Percentiles rank a stretch among this genome's conserved stretches.
Evolutionary conservation across 805 yeast genomes (phyloP).

Genomic region (Schwanniomyces polymorphus): DNA sequence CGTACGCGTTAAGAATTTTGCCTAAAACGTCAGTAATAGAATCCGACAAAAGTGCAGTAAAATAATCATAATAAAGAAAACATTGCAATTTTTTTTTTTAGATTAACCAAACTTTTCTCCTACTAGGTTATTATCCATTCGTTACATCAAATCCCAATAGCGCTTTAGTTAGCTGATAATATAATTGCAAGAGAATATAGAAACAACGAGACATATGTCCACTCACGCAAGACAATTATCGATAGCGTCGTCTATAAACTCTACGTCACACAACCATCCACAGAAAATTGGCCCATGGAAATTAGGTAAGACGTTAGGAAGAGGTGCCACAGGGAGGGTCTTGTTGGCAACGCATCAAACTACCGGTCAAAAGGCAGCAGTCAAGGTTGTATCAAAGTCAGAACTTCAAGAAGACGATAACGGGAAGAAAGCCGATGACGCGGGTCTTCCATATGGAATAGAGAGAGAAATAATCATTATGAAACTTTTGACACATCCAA

Average conservation of each 20-base stretch:
- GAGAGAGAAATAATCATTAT: conserved; percentile 96
- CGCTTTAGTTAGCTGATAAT: not conserved
- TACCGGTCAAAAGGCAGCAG: conserved; percentile 79
- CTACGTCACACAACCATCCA: conserved; percentile 47
- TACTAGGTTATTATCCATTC: not conserved
- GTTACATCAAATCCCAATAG: not conserved
- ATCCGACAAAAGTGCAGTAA: not conserved
- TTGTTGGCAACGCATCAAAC: conserved; percentile 66
- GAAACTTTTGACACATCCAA: conserved; percentile 93
- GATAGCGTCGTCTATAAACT: conserved; percentile 54
- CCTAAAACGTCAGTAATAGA: conserved; percentile 1
- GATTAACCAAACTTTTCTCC: not conserved
- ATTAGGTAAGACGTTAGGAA: conserved; percentile 74
- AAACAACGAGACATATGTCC: conserved; percentile 16
- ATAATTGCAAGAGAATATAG: not conserved
- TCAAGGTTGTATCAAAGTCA: conserved; percentile 75
- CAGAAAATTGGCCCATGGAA: conserved; percentile 79
- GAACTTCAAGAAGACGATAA: conserved; percentile 40
- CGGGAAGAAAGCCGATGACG: conserved; percentile 19
- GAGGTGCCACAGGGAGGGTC: conserved; percentile 83
- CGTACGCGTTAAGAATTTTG: conserved; percentile 1
- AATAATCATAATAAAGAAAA: not conserved
- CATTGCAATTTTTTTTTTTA: not conserved
- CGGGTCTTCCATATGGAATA: conserved; percentile 90
- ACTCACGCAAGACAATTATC: conserved; percentile 61